A percentile compares a stretch with the other conserved stretches of the same genome.
These are phyloP conservation scores for Pichia sp. DNA, from an alignment of 1,139 yeast genomes.

Conservation along the genomic window DNA sequence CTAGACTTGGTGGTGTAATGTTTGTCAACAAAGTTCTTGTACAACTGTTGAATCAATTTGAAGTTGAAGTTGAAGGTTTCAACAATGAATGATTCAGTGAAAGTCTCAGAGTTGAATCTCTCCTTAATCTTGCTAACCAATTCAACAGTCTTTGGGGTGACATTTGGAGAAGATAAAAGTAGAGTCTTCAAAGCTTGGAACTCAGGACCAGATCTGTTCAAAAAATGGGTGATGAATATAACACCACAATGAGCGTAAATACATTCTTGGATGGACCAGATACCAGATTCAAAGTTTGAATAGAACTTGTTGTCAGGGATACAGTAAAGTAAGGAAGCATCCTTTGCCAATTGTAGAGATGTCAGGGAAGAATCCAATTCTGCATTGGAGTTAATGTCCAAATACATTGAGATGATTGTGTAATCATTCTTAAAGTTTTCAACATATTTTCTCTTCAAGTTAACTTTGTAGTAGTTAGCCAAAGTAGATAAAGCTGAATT, in stretches of 20 bases:
- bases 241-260: slow-evolving; percentile 93
- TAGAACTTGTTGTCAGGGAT: slow-evolving; percentile 85
- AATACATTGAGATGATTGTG: slow-evolving; percentile 80
- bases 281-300: slow-evolving; percentile 63
- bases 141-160: slow-evolving; percentile 62
- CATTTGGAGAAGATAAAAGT: slow-evolving; percentile 44
- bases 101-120: slow-evolving; percentile 89
- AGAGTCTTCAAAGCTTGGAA: slow-evolving; percentile 62
- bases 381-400: slow-evolving; percentile 44
- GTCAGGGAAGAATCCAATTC: slow-evolving; percentile 54
- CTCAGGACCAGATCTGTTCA: slow-evolving; percentile 91
- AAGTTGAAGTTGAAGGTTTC: slow-evolving; percentile 69
- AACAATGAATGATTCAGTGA: slow-evolving; percentile 76
- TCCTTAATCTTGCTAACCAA: slow-evolving; percentile 76
- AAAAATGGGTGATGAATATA: slow-evolving; percentile 87
- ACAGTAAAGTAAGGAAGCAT: slow-evolving; percentile 87
- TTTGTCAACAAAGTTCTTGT: slow-evolving; percentile 85
- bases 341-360: slow-evolving; percentile 87
- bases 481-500: slow-evolving; percentile 83
- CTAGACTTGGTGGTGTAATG: slow-evolving; percentile 71
- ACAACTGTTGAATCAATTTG: slow-evolving; percentile 72
- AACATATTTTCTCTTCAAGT: slow-evolving; percentile 83
- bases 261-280: slow-evolving; percentile 86
- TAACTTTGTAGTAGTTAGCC: slow-evolving; percentile 83
- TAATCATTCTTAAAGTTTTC: slow-evolving; percentile 91